Evolutionary conservation across 1,284 basidiomycete genomes (phyloP), one percentile per base, ranked within the genome.

Genomic region (Taiwanofungus camphoratus): DNA sequence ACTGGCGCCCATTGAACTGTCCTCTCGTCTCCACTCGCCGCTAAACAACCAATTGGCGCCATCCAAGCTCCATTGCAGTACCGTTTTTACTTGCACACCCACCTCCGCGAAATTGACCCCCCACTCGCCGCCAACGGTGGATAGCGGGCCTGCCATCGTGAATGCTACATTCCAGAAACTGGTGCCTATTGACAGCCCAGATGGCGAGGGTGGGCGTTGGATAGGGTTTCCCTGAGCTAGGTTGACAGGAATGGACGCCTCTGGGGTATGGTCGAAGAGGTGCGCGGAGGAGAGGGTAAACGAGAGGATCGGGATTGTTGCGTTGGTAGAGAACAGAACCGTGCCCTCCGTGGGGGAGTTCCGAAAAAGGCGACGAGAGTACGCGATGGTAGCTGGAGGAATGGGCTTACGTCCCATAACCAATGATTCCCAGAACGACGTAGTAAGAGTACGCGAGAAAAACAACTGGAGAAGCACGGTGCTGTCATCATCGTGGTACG

Each of bases 321-420:
- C 49, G 21, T 44, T 51, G 35, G 50, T 45, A 21, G 49, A 57
- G 40, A 51, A 47, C 36, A 53, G 48, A 48, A 61, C 46, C 7
- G 47, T 47, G 22, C 61, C 64, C 39, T 59, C 55, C 32, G 54
- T 57, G 24, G 55, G 51, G 12, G 57, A 58, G 18, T 57, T 52
- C 36, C 52, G 58, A 46, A 61, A 66, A 19, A 66, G 53, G 11
- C 60, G 61, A 34, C 63, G 63, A 21, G 56, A 53, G 34, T 58
- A 54, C n/a, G 57, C 52, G 32, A 61, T 15, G n/a, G 56, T 58
- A 23, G 59, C 39, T 32, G 58, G 61, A 15, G 60, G 62, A n/a
- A 49, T 9, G 7, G 18, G 6, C 9, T 18, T 33, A 8, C 26
- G 7, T 22, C 8, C 44, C 18, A 19, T 41, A 36, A 18, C 40